Evolutionary conservation across 345 rosid species (phyloP), one percentile per base, ranked within the genome.

Genomic region (Syzygium oleosum): DNA sequence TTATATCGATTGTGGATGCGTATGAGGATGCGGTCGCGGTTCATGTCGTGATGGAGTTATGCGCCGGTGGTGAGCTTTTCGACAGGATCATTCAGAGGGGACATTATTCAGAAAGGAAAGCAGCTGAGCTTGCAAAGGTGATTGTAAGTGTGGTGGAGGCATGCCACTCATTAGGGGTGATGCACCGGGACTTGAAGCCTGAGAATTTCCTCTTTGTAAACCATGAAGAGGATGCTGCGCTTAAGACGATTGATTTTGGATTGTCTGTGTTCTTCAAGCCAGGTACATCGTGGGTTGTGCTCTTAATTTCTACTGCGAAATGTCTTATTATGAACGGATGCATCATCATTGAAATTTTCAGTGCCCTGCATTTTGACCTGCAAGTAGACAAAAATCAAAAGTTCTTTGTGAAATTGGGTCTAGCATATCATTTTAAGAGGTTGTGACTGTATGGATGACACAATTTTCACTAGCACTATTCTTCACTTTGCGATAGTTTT

Each of bases 121-220:
- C 99, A 12, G 96, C 99, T 73, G 98, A 95, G 84, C 98, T 97
- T 38, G 95, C 99, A 1, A 94, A 96, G 86, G 58, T 91, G 78
- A 97, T 97, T 49, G 98, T 95, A 73, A 94, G 98, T 87, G 97
- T 97, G 88, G 95, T 97, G 2, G 94, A 97, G 91, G 95, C 98
- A 43, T 97, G 99, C 86, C 99, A 97, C 91, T 97, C 99, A 83
- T 91, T 96, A 6, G 99, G 99, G 54, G 99, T 97, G 31, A 97
- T 96, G 98, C 99, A 97, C 84, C 90, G 99, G 85, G 99, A 97
- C 89, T 93, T 97, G 91, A 97, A 97, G 94, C 99, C 99, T 22
- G 99, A 97, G 92, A 97, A 97, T 92, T 97, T 97, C 88, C 96
- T 97, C 58, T 97, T 97, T 89, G 90, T 94, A 1, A 89, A 46